Evolutionary conservation across 2,329 filamentous ascomycete species (phyloP).

Genomic region (Cyanodermella asteris): DNA sequence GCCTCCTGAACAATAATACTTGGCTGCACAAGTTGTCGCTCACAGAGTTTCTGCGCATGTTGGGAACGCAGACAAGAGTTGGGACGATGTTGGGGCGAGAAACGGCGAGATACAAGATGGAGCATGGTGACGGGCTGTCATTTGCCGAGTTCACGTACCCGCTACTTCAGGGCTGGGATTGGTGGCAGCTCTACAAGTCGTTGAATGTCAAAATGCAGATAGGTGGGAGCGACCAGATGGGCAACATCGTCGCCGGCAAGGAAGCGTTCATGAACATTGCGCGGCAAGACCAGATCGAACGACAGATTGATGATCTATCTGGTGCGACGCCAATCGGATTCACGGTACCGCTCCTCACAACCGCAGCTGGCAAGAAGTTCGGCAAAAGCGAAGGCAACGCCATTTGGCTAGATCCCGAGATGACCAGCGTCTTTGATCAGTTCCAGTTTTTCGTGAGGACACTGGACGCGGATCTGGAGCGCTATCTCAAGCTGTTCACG

Average conservation of each 20-base stretch:
- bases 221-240: constrained; percentile 86
- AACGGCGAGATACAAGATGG: constrained; percentile 61
- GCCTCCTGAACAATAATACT: constrained; percentile 56
- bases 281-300: constrained; percentile 13
- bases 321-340: constrained; percentile 48
- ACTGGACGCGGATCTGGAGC: constrained; percentile 60
- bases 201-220: constrained; percentile 63
- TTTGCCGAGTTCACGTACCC: constrained; percentile 88
- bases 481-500: constrained; percentile 71
- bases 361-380: constrained; percentile 68
- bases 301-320: constrained; percentile 13
- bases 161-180: constrained; percentile 87
- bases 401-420: constrained; percentile 66
- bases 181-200: constrained; percentile 63
- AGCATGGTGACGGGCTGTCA: constrained; percentile 78
- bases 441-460: constrained; percentile 79
- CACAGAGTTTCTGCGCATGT: constrained; percentile 49
- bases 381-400: constrained; percentile 91
- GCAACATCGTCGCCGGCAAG: constrained; percentile 82
- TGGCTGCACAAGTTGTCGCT: constrained; percentile 60
- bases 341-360: constrained; percentile 76
- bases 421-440: constrained; percentile 66
- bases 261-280: constrained; percentile 62
- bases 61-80: constrained; percentile 54
- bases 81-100: constrained; percentile 77